A percentile compares a stretch with the other conserved stretches of the same genome.
These are phyloP conservation scores for Xylona heveae DNA, from an alignment of 495 filamentous ascomycete species.

Conservation along the genomic window DNA sequence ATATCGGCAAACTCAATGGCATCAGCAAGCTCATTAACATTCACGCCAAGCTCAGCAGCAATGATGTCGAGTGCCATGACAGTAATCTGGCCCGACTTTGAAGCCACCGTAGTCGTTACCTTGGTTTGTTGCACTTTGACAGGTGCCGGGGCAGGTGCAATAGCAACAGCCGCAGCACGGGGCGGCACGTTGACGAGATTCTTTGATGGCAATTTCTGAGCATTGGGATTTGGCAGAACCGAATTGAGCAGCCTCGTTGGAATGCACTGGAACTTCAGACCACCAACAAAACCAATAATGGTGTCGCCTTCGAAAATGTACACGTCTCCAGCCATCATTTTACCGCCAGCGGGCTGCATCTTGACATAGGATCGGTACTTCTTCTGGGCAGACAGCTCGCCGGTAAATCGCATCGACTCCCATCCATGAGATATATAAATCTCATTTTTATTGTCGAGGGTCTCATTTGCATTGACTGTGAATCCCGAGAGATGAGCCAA, in stretches of 20 bases:
- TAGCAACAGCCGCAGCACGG: conserved; percentile 11
- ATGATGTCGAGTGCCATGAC: conserved; percentile 34
- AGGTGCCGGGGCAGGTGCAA: conserved; percentile 17
- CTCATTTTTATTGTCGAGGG: conserved; percentile 21
- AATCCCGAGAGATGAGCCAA: conserved; percentile 29
- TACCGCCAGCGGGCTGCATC: conserved; percentile 27
- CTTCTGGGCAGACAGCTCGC: conserved; percentile 38
- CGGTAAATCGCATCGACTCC: conserved; percentile 49
- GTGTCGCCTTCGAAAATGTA: conserved; percentile 23
- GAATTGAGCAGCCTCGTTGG: conserved; percentile 44
- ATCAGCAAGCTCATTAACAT: conserved; percentile 35
- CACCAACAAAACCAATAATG: conserved; percentile 14
- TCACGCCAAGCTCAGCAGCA: conserved; percentile 43
- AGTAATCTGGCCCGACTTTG: conserved; percentile 15
- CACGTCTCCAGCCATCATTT: conserved; percentile 28
- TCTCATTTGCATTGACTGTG: conserved; percentile 28
- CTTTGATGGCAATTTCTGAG: too few relatives aligned
- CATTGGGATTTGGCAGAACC: conserved; percentile 36
- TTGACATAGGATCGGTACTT: conserved; percentile 52
- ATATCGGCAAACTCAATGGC: conserved; percentile 26
- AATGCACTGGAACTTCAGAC: conserved; percentile 38
- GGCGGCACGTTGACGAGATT: too few relatives aligned
- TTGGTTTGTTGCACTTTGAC: conserved; percentile 17
- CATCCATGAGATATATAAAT: conserved; percentile 25
- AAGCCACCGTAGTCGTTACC: conserved; percentile 10